Conservation (phyloP, 2,329 filamentous ascomycete genomes). For the Diplodia mutila region DNA sequence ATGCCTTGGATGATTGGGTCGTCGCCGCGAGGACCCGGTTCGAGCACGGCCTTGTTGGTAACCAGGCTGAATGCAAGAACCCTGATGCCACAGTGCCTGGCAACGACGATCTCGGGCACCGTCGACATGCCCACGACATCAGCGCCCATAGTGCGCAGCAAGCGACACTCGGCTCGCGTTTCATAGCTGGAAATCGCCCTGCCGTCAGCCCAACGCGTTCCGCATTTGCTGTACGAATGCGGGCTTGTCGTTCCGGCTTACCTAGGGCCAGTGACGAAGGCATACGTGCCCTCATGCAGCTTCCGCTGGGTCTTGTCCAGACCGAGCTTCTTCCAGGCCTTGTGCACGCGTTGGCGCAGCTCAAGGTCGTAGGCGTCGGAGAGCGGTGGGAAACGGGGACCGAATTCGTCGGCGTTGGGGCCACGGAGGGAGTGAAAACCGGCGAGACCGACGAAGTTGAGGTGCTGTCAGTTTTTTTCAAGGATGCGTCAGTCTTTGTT, state of each 20-base stretch:
- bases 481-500: constrained; percentile 26
- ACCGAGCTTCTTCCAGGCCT: constrained; percentile 58
- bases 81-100: constrained; percentile 65
- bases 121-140: constrained; percentile 74
- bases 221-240: background rate
- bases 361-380: constrained; percentile 69
- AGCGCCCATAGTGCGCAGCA: constrained; percentile 64
- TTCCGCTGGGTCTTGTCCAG: constrained; percentile 52
- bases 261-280: constrained; percentile 66
- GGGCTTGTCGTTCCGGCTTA: constrained; percentile 38
- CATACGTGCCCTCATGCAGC: constrained; percentile 68
- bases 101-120: constrained; percentile 69
- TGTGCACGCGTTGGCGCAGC: constrained; percentile 60
- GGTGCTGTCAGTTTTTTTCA: constrained; percentile 56
- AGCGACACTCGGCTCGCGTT: constrained; percentile 66
- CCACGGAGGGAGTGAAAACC: constrained; percentile 65
- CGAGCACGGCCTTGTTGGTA: constrained; percentile 66
- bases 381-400: constrained; percentile 64
- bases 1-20: constrained; percentile 57
- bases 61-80: constrained; percentile 69
- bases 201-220: background rate
- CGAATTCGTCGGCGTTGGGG: constrained; percentile 65
- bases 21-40: constrained; percentile 62
- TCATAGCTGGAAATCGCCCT: constrained; percentile 55
- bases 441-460: constrained; percentile 65